A percentile compares a stretch with the other conserved stretches of the same genome.
Evolutionary conservation across 208 protist species (phyloP).

Genomic region (Wallacemonas sp.): DNA sequence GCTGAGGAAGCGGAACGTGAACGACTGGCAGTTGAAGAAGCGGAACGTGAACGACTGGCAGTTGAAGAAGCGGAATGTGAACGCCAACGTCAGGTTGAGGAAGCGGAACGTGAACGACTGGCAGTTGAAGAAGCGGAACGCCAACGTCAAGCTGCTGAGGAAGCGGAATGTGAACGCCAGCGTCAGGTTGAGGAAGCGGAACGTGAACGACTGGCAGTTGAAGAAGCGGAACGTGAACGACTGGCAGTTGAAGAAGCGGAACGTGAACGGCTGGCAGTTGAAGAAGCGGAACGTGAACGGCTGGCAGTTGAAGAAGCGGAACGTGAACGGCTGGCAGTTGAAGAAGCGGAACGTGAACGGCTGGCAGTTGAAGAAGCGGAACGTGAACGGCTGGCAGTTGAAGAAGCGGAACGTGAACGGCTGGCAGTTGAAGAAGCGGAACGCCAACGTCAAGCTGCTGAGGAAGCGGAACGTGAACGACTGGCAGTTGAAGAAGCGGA

Average conservation of each 20-base stretch:
- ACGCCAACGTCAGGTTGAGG: background rate
- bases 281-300: no score
- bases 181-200: background rate
- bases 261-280: no score
- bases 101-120: no score
- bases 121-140: constrained; percentile 15
- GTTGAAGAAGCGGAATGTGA: no score
- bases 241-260: background rate
- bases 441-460: background rate
- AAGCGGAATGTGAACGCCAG: background rate
- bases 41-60: no score
- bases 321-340: no score
- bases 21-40: no score
- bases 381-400: background rate
- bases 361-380: constrained; percentile 11
- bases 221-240: constrained; percentile 7
- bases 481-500: no score
- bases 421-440: constrained; percentile 12
- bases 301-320: background rate
- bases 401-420: background rate
- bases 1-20: constrained; percentile 5
- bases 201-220: no score
- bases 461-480: constrained; percentile 11
- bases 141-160: constrained; percentile 1
- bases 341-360: background rate